A percentile compares a stretch with the other conserved stretches of the same genome.
Evolutionary conservation across 2,329 filamentous ascomycete species (phyloP).

Genomic region (Fusarium praegraminearum): DNA sequence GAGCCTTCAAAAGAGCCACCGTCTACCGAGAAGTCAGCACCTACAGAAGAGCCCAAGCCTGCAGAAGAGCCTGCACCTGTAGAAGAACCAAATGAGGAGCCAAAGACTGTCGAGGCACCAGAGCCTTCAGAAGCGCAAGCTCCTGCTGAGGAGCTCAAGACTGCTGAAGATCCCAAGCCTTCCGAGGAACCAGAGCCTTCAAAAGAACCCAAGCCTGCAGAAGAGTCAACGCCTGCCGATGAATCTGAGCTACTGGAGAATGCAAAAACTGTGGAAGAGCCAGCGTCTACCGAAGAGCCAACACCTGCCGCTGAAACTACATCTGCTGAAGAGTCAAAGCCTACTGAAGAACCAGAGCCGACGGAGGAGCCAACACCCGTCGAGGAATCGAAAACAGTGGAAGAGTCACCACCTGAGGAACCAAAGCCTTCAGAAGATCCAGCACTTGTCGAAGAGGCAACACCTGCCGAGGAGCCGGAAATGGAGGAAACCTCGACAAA

Average conservation of each 20-base stretch:
- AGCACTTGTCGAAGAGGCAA: neutral
- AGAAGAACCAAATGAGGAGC: slow-evolving; percentile 4
- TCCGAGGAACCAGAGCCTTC: neutral
- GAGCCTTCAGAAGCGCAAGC: neutral
- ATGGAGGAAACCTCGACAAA: neutral
- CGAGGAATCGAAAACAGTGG: slow-evolving; percentile 2
- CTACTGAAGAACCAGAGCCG: neutral
- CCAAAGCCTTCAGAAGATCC: neutral
- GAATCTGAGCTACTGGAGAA: neutral
- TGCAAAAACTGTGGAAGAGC: slow-evolving; percentile 1
- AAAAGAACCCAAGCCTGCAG: neutral
- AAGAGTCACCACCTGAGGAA: neutral
- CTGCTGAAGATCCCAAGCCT: neutral
- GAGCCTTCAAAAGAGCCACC: neutral
- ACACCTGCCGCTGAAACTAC: neutral
- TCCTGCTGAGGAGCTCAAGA: neutral
- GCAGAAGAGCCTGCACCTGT: neutral
- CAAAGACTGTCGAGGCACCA: slow-evolving; percentile 3
- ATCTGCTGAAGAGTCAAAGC: neutral
- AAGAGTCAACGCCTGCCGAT: neutral
- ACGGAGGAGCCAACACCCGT: neutral
- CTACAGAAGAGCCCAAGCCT: neutral
- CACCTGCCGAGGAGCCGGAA: neutral
- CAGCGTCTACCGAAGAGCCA: neutral
- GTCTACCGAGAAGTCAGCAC: neutral